Percentiles rank a stretch among this genome's conserved stretches.
These are phyloP conservation scores for Avena sativa DNA, from an alignment of 176 grass and related monocot genomes.

Conservation along the genomic window DNA sequence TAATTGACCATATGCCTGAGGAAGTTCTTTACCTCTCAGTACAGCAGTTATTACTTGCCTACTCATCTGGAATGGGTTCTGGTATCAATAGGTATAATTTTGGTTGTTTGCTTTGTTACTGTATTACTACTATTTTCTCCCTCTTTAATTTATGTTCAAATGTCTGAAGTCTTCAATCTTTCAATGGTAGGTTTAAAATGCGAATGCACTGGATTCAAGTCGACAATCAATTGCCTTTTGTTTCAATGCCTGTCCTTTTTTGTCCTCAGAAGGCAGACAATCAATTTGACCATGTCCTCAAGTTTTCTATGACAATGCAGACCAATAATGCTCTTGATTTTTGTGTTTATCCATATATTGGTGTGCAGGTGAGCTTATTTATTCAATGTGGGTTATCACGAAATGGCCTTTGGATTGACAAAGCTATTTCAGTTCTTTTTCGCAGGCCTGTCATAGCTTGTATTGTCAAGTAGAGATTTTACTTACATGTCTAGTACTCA, in stretches of 20 bases:
- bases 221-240: constrained; percentile 94
- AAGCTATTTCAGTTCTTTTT: constrained; percentile 20
- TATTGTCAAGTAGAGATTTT: constrained; percentile 30
- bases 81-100: constrained; percentile 78
- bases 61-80: constrained; percentile 95
- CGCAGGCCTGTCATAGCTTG: constrained; percentile 35
- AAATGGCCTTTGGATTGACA: constrained; percentile 4
- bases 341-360: constrained; percentile 92
- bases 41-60: constrained; percentile 84
- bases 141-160: constrained; percentile 38
- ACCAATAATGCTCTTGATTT: constrained; percentile 93
- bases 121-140: constrained; percentile 16
- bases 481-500: constrained; percentile 8
- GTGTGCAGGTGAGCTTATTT: constrained; percentile 73
- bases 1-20: constrained; percentile 98
- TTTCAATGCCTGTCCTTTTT: constrained; percentile 94
- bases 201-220: constrained; percentile 88
- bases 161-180: constrained; percentile 9
- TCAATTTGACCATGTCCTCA: constrained; percentile 75
- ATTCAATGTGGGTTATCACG: constrained; percentile 7
- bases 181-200: constrained; percentile 74
- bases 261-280: constrained; percentile 73
- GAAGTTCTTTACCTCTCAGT: constrained; percentile 94
- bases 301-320: constrained; percentile 91
- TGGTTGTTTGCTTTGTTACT: constrained; percentile 27